A percentile compares a stretch with the other conserved stretches of the same genome.
Conservation (phyloP, 2,329 filamentous ascomycete species). For the Chaetomium sp. region DNA sequence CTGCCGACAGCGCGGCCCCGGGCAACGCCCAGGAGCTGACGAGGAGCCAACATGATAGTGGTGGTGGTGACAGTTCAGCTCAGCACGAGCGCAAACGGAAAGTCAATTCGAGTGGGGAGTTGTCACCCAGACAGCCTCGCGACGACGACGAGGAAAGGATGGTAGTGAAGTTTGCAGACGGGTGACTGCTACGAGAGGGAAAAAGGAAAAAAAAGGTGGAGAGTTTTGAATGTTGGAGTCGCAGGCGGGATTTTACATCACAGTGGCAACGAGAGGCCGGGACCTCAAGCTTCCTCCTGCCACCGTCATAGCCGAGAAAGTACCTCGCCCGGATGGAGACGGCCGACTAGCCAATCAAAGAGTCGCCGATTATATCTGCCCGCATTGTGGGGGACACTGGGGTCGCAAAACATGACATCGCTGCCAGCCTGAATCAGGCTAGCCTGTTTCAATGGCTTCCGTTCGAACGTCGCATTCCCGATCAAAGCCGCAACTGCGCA, state of each 20-base stretch:
- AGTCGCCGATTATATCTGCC: conserved; percentile 31
- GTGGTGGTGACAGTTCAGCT: conserved; percentile 31
- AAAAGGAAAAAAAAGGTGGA: conserved; percentile 42
- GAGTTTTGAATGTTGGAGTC: conserved; percentile 41
- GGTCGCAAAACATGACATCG: conserved; percentile 33
- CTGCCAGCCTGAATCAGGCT: conserved; percentile 26
- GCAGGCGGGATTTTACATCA: conserved; percentile 36
- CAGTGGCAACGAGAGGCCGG: conserved; percentile 33
- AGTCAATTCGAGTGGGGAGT: conserved; percentile 44
- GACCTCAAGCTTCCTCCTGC: conserved; percentile 30
- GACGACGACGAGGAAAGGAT: conserved; percentile 37
- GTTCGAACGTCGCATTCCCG: conserved; percentile 22
- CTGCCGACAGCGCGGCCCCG: conserved; percentile 59
- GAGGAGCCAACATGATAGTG: conserved; percentile 68
- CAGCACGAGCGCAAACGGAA: conserved; percentile 27
- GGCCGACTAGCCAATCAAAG: conserved; percentile 31
- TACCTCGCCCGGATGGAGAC: conserved; percentile 36
- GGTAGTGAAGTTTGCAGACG: conserved; percentile 26
- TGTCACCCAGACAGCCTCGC: conserved; percentile 35
- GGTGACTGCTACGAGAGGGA: conserved; percentile 23
- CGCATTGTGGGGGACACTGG: conserved; percentile 33
- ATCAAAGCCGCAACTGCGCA: conserved; percentile 25
- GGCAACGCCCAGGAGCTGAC: conserved; percentile 70
- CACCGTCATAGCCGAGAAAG: conserved; percentile 38
- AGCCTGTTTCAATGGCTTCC: conserved; percentile 31